Evolutionary conservation across 2,329 filamentous ascomycete genomes (phyloP), one percentile per base, ranked within the genome.

Genomic region (Phialophora macrospora): DNA sequence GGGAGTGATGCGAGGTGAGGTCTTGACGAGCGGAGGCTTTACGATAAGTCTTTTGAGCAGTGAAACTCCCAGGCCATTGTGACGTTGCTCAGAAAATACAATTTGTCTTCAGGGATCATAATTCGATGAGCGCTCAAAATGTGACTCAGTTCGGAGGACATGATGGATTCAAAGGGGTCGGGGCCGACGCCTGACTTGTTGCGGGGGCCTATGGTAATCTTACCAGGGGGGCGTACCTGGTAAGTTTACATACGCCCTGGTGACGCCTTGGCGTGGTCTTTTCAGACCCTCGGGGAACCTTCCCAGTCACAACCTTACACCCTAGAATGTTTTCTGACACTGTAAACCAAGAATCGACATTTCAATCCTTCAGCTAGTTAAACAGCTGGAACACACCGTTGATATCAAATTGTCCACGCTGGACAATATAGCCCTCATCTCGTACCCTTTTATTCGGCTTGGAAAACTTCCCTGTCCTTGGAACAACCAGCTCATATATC

Each of bases 401-500:
- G 24, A 51, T 26, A 22, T 51, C 48, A n/a, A 22, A 51, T 1
- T 22, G 6, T 8, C 48, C 48, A 8, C 20, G 20, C 28, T 55
- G 34, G 5, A 41, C 30, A 41, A 41, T 17, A 11, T 9, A 24
- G 0, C 34, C 1, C 2, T 49, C 59, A 30, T 24, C 14, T 11
- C 8, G 9, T 5, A 8, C 14, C 3, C 28, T 28, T 12, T 22
- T 1, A 26, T 8, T 1, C 9, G 17, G 3, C 0, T 2, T 1
- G 12, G 24, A 4, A 12, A 59, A 60, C 1, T 30, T 38, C n/a
- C 64, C 64, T 1, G 7, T 32, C 17, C n/a, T 3, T n/a, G 64
- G 64, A 12, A 66, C 55, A 0, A 59, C 51, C 22, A 66, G 44
- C 17, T 60, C 28, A 32, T 60, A 66, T 9, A 26, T 56, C 55